These are phyloP conservation scores for Fusarium dlaminii DNA, from an alignment of 2,329 filamentous ascomycete species.

Conservation along the genomic window DNA sequence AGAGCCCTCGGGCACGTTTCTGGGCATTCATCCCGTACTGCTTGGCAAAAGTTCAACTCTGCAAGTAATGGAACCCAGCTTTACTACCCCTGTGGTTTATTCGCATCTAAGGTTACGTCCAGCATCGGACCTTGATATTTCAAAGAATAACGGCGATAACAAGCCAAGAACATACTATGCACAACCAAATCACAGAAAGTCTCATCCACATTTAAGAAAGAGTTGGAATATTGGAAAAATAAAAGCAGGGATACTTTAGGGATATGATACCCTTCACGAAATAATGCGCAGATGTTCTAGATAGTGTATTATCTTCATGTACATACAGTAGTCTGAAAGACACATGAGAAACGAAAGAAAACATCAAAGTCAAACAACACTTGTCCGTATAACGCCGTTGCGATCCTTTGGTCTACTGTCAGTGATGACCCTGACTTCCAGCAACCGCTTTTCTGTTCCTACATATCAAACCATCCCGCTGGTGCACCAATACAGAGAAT, in stretches of 20 bases:
- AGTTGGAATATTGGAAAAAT: not conserved
- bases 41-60: not conserved
- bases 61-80: not conserved
- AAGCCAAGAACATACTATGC: not conserved
- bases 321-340: not conserved
- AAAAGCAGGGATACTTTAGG: not conserved
- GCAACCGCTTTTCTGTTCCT: not conserved
- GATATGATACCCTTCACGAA: conserved; percentile 21
- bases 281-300: conserved; percentile 4
- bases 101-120: not conserved
- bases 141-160: fast-evolving
- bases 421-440: not conserved
- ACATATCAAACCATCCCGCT: not conserved
- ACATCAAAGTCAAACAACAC: not conserved
- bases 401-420: not conserved
- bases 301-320: conserved; percentile 4
- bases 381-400: not conserved
- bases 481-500: not conserved
- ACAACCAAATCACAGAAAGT: not conserved
- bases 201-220: not conserved
- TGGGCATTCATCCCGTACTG: not conserved
- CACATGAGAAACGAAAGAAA: not conserved
- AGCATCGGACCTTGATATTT: not conserved
- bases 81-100: not conserved
- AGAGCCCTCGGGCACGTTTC: not conserved